Percentiles rank a stretch among this genome's conserved stretches.
phyloP scores from a whole-genome alignment of 148 eudicot genomes.

The Rhododendron vialii region DNA sequence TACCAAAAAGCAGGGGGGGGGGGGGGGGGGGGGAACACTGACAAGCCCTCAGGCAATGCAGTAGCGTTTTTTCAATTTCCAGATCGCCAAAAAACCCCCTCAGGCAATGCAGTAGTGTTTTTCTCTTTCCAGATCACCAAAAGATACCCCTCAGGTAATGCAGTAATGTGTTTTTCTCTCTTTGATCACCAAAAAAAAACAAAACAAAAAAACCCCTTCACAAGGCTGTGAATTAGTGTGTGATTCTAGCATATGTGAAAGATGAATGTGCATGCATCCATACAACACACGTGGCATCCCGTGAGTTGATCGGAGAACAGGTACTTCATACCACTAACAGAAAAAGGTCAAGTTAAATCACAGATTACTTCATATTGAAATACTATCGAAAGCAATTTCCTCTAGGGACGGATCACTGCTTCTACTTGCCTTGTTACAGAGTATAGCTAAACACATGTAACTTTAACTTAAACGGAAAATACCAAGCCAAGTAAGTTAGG shows the following conservation, averaged over 20 bases:
- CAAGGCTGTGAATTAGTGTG: too few species aligned
- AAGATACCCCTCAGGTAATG: too few species aligned
- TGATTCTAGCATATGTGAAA: neutral
- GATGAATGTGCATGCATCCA: neutral
- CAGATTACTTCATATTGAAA: neutral
- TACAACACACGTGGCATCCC: neutral
- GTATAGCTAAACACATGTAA: neutral
- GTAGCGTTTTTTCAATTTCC: too few species aligned
- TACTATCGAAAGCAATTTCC: neutral
- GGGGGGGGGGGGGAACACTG: accelerated
- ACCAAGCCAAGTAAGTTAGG: neutral
- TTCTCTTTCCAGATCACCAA: too few species aligned
- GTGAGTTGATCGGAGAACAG: neutral
- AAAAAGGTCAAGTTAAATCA: neutral
- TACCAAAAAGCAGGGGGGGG: too few species aligned
- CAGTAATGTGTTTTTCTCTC: too few species aligned
- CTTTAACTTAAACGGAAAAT: neutral
- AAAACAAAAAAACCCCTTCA: too few species aligned
- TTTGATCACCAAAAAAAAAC: too few species aligned
- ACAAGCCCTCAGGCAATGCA: too few species aligned
- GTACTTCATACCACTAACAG: neutral
- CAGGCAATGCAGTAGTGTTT: too few species aligned
- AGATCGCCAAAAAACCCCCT: too few species aligned
- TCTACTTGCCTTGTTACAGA: neutral
- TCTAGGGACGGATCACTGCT: neutral